Evolutionary conservation across 257 asterid genomes (phyloP).

Genomic region (Petunia secreta): DNA sequence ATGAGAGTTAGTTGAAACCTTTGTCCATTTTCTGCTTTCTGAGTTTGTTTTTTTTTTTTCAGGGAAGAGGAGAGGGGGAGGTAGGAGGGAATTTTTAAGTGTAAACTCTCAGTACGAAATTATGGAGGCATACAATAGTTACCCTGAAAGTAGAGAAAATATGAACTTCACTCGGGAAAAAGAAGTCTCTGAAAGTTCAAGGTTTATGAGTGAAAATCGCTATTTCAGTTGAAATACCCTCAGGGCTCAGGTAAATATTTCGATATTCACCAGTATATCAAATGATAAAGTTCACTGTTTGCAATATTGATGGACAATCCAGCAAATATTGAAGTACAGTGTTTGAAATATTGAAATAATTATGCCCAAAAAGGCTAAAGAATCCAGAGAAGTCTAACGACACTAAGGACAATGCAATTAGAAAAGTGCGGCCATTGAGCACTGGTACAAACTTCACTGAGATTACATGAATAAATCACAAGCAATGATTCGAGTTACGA

Average conservation of each 20-base stretch:
- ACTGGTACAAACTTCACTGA: conserved; percentile 19
- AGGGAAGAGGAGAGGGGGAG: not conserved
- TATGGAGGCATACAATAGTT: not conserved
- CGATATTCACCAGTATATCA: too few species aligned
- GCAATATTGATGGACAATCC: too few species aligned
- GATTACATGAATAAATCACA: conserved; percentile 22
- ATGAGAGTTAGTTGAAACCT: not conserved
- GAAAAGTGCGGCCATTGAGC: not conserved
- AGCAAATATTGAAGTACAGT: not conserved
- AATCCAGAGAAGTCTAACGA: not conserved
- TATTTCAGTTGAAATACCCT: too few species aligned
- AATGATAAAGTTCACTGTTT: too few species aligned
- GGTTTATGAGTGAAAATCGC: too few species aligned
- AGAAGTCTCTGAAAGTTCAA: too few species aligned
- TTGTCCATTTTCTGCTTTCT: not conserved
- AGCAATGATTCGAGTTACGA: conserved; percentile 23
- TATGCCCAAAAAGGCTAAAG: not conserved
- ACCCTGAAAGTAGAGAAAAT: not conserved
- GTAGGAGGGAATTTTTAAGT: not conserved
- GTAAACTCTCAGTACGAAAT: not conserved
- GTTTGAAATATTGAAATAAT: not conserved
- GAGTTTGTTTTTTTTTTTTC: not conserved
- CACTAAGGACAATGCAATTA: not conserved
- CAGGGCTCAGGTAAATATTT: too few species aligned
- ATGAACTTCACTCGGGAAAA: too few species aligned